Evolutionary conservation across 805 yeast species (phyloP), one percentile per base, ranked within the genome.

Genomic region (Scheffersomyces lignosus): DNA sequence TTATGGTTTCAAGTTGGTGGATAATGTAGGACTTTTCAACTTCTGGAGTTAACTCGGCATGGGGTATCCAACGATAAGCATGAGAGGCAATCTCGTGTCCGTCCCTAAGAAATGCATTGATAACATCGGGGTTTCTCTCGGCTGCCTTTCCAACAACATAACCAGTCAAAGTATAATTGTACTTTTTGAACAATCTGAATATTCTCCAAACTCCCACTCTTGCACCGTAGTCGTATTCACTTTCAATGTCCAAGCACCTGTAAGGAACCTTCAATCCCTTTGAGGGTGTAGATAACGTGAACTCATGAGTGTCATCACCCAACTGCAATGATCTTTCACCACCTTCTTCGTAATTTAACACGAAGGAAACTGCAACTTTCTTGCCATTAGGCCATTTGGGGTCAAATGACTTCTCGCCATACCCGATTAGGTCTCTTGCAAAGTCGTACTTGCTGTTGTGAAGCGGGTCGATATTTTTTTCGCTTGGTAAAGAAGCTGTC

Each of bases 121-220:
- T 42, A 9, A 40, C 47, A n/a, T 27, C 38, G 5, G 16, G 24
- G 25, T 45, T 45, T 14, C 39, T 34, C 25, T 45, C 32, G 22
- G 32, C 42, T 31, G 15, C 71, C 35, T 60, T 62, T 7, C 64
- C 71, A 34, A 66, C 70, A 10, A 63, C 71, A 40, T 55, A 64
- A 4, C 60, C 47, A 7, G 71, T 65, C 42, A 64, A 51, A 28
- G 53, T 56, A 32, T 45, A 55, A 14, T 43, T 44, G 34, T 54
- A 58, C 43, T 65, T 58, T 33, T 56, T 54, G 43, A 65, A 62
- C 16, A 60, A 41, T 30, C 63, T 45, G 10, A 65, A 45, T 4
- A 65, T n/a, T 36, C 66, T 47, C 66, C 66, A 61, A 27, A 51
- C 50, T 23, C 66, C 66, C 15, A 43, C 54, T 20, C 66, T 49